These are phyloP conservation scores for thale cress (Arabidopsis thaliana) DNA, from an alignment of 345 rosid genomes.

Conservation along the genomic window TAIR10.1 NC_003075.7:10338501-10339000, in stretches of 20 bases:
- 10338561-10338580: constrained; percentile 14
- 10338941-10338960: constrained; percentile 45
- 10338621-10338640: not conserved
- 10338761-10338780: constrained; percentile 43
- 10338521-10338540: constrained; percentile 28
- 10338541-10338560: constrained; percentile 9
- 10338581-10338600: constrained; percentile 14
- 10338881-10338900: constrained; percentile 53
- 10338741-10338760: constrained; percentile 48
- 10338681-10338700: constrained; percentile 57
- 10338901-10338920: constrained; percentile 52
- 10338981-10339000: constrained; percentile 50
- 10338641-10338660: constrained; percentile 30
- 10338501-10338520: constrained; percentile 36
- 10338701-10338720: constrained; percentile 54
- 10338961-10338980: constrained; percentile 49
- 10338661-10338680: constrained; percentile 51
- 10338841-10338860: constrained; percentile 43
- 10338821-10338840: constrained; percentile 48
- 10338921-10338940: constrained; percentile 46
- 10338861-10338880: constrained; percentile 47
- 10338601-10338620: not conserved
- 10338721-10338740: constrained; percentile 55
- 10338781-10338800: constrained; percentile 52
- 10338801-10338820: constrained; percentile 55